Conservation (phyloP, 768 basidiomycete genomes). For the Lentinula aciculospora region DNA sequence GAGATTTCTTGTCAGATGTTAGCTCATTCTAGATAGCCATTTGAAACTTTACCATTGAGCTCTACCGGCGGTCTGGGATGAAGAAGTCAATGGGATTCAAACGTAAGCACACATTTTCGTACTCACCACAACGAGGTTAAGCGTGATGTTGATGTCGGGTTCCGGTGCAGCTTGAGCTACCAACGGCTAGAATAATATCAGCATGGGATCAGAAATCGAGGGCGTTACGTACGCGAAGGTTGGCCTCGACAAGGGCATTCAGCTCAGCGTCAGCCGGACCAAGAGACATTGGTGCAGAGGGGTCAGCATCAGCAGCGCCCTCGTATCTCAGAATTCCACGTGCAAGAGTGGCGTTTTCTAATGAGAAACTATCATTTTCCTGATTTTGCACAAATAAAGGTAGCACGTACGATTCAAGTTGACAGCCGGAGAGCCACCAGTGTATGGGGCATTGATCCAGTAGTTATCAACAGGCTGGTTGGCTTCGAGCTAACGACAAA, state of each 20-base stretch:
- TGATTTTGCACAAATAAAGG: neutral
- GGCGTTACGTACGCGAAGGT: conserved; percentile 10
- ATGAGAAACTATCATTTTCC: neutral
- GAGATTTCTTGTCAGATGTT: neutral
- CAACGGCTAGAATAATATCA: conserved; percentile 10
- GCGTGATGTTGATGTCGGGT: conserved; percentile 19
- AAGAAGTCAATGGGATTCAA: neutral
- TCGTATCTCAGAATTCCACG: conserved; percentile 33
- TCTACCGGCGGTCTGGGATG: conserved; percentile 12
- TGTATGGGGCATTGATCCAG: conserved; percentile 35
- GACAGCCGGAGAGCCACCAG: conserved; percentile 21
- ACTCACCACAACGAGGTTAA: conserved; percentile 18
- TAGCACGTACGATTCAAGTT: conserved; percentile 25
- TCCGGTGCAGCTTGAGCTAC: conserved; percentile 13
- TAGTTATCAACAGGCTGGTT: conserved; percentile 42
- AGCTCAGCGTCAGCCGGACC: conserved; percentile 8
- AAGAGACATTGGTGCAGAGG: conserved; percentile 22
- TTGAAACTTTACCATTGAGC: conserved; percentile 13
- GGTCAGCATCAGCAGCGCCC: conserved; percentile 28
- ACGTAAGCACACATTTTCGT: neutral
- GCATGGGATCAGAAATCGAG: neutral
- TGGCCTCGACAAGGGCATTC: conserved; percentile 4
- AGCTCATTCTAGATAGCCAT: conserved; percentile 11
- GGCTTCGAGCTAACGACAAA: conserved; percentile 19
- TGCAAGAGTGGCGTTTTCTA: conserved; percentile 22